phyloP scores from a whole-genome alignment of 2,329 filamentous ascomycete species.

The Bipolaris bicolor region DNA sequence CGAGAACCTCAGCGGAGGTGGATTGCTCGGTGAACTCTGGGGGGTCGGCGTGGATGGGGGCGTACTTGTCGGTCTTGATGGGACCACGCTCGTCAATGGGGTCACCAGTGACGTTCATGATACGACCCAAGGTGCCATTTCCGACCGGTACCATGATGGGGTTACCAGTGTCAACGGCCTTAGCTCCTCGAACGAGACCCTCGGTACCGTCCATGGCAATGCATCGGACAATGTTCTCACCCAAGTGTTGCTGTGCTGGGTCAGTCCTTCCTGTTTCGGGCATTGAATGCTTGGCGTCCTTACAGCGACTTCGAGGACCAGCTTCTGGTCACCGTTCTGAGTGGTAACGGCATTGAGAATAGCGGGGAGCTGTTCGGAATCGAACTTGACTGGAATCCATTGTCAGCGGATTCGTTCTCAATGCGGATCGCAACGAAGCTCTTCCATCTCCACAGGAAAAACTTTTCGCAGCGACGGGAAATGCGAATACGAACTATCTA shows the following conservation, averaged over 20 bases:
- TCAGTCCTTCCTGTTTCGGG: conserved; percentile 35
- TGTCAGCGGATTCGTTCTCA: conserved; percentile 42
- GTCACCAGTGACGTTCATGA: conserved; percentile 99
- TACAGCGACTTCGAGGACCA: conserved; percentile 97
- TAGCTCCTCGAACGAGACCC: conserved; percentile 94
- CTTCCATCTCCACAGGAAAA: conserved; percentile 34
- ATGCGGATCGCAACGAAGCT: conserved; percentile 24
- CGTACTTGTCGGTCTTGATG: conserved; percentile 87
- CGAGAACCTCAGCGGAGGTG: conserved; percentile 92
- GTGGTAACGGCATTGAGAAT: conserved; percentile 98
- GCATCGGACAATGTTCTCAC: conserved; percentile 97
- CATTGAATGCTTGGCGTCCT: conserved; percentile 48
- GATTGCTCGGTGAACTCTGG: conserved; percentile 95
- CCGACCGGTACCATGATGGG: conserved; percentile 98
- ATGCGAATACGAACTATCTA: conserved; percentile 73
- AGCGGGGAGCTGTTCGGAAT: conserved; percentile 86
- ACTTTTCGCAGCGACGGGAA: conserved; percentile 51
- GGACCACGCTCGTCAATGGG: conserved; percentile 99
- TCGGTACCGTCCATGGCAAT: conserved; percentile 99
- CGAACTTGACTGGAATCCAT: conserved; percentile 83
- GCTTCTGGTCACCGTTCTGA: conserved; percentile 89
- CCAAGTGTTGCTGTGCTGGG: conserved; percentile 86
- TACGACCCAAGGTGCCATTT: conserved; percentile 90
- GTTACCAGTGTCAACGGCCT: conserved; percentile 84
- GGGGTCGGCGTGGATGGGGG: conserved; percentile 93